Evolutionary conservation across 1,284 basidiomycete species (phyloP), one percentile per base, ranked within the genome.

Genomic region (Kalmanozyma brasiliensis): DNA sequence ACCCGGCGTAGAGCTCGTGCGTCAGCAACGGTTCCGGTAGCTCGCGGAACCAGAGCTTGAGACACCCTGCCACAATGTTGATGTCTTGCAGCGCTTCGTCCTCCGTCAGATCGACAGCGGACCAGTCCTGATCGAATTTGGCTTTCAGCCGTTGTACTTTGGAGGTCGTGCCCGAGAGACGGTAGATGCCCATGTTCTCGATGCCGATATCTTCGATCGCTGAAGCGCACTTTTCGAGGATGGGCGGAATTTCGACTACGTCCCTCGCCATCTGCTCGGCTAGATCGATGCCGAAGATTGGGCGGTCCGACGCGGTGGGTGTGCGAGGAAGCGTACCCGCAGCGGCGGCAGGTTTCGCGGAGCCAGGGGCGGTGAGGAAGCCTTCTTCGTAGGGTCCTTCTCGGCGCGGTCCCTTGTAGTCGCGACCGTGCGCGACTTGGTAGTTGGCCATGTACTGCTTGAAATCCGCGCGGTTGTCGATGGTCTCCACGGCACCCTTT

Each of bases 391-490:
- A 77, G 0, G 81, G 81, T 0, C 80, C 82, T 49, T 83, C 82
- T 11, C 84, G 59, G 11, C 77, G 56, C 2, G 83, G 82, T 4
- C 82, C 83, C 13, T 72, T 70, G 46, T 81, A 80, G 10, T 72
- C 92, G 32, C 86, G 84, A 14, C 87, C 92, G 64, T 91, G 90
- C 7, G 92, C 92, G 70, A 88, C 85, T 5, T 91, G 90, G 80
- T 96, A 98, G 79, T 96, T 93, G 81, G 96, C 91, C 94, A 99
- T 96, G 83, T 91, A 99, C 19, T 87, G 88, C 84, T 91, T 95
- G 85, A 99, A 98, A 83, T 99, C 96, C 36, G 88, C 86, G 23
- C 93, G 88, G 77, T 94, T 94, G 84, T 99, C 95, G 74, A 99
- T 96, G 9, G 87, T 86, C 81, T 98, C 94, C 53, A 91, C 90